Base-by-base conservation (phyloP, 306 rosid genomes). In the Adenanthera pavonina region DNA sequence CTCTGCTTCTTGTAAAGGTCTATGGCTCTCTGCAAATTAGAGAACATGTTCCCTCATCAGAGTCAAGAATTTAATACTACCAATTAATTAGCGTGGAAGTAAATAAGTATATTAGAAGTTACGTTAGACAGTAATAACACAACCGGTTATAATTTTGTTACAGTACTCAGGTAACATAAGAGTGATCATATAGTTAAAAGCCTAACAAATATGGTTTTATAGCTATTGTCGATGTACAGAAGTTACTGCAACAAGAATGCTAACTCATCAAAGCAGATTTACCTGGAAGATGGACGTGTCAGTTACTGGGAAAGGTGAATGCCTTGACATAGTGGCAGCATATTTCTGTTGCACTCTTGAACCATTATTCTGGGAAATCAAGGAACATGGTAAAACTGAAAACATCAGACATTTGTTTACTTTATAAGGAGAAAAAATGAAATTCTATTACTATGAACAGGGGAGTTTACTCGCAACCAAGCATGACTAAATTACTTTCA, bases 1-100 rank as follows among this genome's bases (percentile, higher is more conserved):
- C 80, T 84, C 83, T 93, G 97, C 89, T 87, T 93, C 87, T 91
- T 89, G 91, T 96, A 96, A 74, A 92, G 86, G 81, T 88, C 87
- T 76, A 93, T 84, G 43, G 97, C 97, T 71, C 89, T 90, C 99
- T 96, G 94, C 88, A 85, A 78, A 72, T 41, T 67, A 85, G 46
- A 68, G 76, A 82, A 74, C 70, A 72, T 41, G 61, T 74, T 62
- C 84, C 72, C 51, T 62, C 79, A 52, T 78, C 59, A 77, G n/a
- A 30, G 77, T 80, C 78, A 43, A 80, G 48, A 61, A 82, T 20
- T 76, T 72, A 64, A 43, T 69, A 83, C 46, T 19, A 76, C 48
- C 16, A 64, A 81, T 71, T 71, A 19, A 64, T 41, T 41, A 61
- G 64, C 43, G 12, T 20, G 44, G 17, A 72, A 81, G 81, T 25